Conservation (phyloP, 83 land plant genomes). For the Picea mariana region DNA sequence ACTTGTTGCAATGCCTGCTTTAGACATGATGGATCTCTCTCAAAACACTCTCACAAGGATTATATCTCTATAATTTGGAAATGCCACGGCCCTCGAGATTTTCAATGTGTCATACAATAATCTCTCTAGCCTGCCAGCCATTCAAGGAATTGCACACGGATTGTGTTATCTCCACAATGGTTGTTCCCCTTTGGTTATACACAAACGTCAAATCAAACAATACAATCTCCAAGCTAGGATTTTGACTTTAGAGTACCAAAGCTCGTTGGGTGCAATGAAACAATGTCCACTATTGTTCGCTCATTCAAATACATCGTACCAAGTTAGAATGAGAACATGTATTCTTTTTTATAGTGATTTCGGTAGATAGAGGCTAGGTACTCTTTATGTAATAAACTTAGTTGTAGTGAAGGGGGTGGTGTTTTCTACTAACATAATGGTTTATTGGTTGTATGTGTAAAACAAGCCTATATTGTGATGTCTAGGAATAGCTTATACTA, state of each 20-base stretch:
- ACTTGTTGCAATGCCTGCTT: too few species aligned
- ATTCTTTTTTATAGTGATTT: not conserved
- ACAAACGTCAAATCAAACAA: slow-evolving; percentile 89
- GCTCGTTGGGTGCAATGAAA: slow-evolving; percentile 63
- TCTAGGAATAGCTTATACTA: too few species aligned
- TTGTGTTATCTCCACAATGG: slow-evolving; percentile 91
- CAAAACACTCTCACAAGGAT: too few species aligned
- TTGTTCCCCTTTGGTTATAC: slow-evolving; percentile 80
- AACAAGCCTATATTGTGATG: too few species aligned
- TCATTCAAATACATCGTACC: slow-evolving; percentile 95
- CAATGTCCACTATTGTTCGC: slow-evolving; percentile 79
- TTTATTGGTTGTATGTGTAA: too few species aligned
- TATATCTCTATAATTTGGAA: too few species aligned
- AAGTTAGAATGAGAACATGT: slow-evolving; percentile 34
- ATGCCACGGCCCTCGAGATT: too few species aligned
- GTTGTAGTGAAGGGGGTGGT: not conserved
- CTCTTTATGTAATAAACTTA: not conserved
- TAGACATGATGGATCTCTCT: too few species aligned
- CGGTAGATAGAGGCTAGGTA: not conserved
- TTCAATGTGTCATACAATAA: too few species aligned
- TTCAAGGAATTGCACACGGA: slow-evolving; percentile 74
- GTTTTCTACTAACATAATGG: not conserved
- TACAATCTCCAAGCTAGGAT: slow-evolving; percentile 73
- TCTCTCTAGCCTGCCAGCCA: too few species aligned
- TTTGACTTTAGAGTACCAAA: slow-evolving; percentile 86